Base-by-base conservation (phyloP, 2,329 filamentous ascomycete species). In the Aspergillus versicolor region DNA sequence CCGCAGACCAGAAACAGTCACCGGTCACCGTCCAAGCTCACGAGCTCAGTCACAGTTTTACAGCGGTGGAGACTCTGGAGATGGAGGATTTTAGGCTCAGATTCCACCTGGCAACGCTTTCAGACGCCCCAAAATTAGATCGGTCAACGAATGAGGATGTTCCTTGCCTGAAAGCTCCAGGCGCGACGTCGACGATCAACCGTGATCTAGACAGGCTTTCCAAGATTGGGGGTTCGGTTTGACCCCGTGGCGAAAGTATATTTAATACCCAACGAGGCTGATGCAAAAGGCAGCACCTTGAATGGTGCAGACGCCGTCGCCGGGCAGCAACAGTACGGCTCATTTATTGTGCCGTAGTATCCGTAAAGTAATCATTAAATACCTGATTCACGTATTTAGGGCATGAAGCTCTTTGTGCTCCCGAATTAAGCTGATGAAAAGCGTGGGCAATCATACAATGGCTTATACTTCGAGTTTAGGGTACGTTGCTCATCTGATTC, bases 1-100 rank as follows among this genome's bases (percentile, higher is more conserved):
- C 60, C 50, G 55, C 46, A 46, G 59, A 57, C 63, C 63, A 57
- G 59, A 65, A 67, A 59, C 44, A 62, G 56, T 67, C 65, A 67
- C 65, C 65, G 63, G 65, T 51, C 54, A 44, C 57, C 48, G 54
- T 22, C 38, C 40, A 48, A 22, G 24, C 56, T 62, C 61, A 62
- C 61, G 59, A 57, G 63, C 57, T 56, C 30, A n/a, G 44, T 61
- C 59, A 53, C 56, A 54, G 15, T 50, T 57, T 58, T 45, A 54
- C 52, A 56, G 61, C 58, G 50, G 56, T 54, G 56, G 56, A 37
- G 34, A 37, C 34, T 37, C 34, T 37, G 34, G 34, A 42, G 55
- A 53, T n/a, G n/a, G 17, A 5, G 24, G 11, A 38, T 24, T 42
- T 53, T 46, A 53, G 48, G 22, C 38, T 44, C 49, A 40, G 27